phyloP scores from a whole-genome alignment of 1,284 basidiomycete species.

The Leccinum pachyderme region DNA sequence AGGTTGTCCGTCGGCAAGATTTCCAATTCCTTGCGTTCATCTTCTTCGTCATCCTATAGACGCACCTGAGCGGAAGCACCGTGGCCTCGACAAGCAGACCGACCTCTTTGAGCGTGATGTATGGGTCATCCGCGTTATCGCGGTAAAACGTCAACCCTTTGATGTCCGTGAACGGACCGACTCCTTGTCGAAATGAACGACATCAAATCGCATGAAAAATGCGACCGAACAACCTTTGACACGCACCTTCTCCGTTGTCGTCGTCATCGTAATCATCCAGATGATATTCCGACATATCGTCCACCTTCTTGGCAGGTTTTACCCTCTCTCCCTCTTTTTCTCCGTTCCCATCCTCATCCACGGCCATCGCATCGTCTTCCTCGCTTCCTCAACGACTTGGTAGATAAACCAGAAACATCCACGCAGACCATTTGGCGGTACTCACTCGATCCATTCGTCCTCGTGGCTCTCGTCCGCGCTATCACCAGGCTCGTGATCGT shows the following conservation, averaged over 20 bases:
- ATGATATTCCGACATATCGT: slow-evolving; percentile 90
- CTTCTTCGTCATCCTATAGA: slow-evolving; percentile 60
- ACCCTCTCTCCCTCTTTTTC: slow-evolving; percentile 45
- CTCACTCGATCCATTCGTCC: slow-evolving; percentile 84
- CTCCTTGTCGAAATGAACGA: slow-evolving; percentile 41
- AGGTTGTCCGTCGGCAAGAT: slow-evolving; percentile 91
- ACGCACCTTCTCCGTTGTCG: slow-evolving; percentile 51
- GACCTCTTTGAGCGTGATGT: slow-evolving; percentile 94
- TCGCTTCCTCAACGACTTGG: slow-evolving; percentile 44
- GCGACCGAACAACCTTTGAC: background rate
- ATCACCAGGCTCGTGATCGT: slow-evolving; percentile 46
- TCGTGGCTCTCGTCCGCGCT: slow-evolving; percentile 45
- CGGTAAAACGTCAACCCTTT: slow-evolving; percentile 93
- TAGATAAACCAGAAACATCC: slow-evolving; percentile 23
- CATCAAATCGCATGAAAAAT: background rate
- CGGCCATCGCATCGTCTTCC: slow-evolving; percentile 61
- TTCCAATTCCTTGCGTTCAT: slow-evolving; percentile 90
- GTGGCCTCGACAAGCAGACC: slow-evolving; percentile 22
- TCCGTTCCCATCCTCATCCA: slow-evolving; percentile 58
- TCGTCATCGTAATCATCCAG: slow-evolving; percentile 93
- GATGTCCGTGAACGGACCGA: slow-evolving; percentile 94
- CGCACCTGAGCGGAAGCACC: slow-evolving; percentile 5
- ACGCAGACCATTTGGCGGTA: slow-evolving; percentile 27
- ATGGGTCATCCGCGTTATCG: slow-evolving; percentile 93
- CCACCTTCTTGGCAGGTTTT: slow-evolving; percentile 47